These are phyloP conservation scores for Agrocybe pediades DNA, from an alignment of 768 basidiomycete species.

Conservation along the genomic window DNA sequence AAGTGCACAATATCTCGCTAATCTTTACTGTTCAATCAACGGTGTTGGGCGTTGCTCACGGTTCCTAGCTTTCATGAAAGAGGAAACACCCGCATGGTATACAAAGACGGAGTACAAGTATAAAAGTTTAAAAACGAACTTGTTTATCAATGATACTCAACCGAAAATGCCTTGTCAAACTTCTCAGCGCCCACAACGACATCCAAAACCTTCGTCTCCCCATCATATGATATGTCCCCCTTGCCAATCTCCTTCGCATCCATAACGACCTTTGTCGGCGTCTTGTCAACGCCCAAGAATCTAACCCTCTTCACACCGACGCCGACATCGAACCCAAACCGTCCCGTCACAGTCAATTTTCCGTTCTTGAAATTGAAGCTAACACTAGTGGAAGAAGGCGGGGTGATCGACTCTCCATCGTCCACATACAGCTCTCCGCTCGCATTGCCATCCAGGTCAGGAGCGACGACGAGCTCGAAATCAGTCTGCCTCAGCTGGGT, in stretches of 20 bases:
- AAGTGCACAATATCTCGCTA: no score
- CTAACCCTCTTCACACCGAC: slow-evolving; percentile 38
- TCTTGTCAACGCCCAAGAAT: slow-evolving; percentile 36
- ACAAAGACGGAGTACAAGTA: no score
- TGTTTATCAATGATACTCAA: no score
- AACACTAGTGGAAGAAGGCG: slow-evolving; percentile 31
- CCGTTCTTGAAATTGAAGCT: slow-evolving; percentile 32
- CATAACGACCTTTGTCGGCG: slow-evolving; percentile 30
- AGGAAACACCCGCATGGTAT: no score
- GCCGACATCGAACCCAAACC: slow-evolving; percentile 38
- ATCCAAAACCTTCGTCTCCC: slow-evolving; percentile 40
- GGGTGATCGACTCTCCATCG: slow-evolving; percentile 57
- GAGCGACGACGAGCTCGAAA: slow-evolving; percentile 68
- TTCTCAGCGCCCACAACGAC: slow-evolving; percentile 40
- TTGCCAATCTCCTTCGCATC: slow-evolving; percentile 26
- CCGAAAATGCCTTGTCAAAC: slow-evolving; percentile 25
- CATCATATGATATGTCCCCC: slow-evolving; percentile 34
- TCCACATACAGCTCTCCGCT: slow-evolving; percentile 60
- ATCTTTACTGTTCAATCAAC: no score
- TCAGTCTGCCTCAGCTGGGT: slow-evolving; percentile 50
- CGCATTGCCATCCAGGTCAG: slow-evolving; percentile 50
- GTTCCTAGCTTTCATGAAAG: no score
- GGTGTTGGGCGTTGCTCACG: no score
- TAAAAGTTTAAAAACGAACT: no score
- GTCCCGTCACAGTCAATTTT: slow-evolving; percentile 34